Evolutionary conservation across 2,329 filamentous ascomycete genomes (phyloP).

Genomic region (Lasiodiplodia gonubiensis): DNA sequence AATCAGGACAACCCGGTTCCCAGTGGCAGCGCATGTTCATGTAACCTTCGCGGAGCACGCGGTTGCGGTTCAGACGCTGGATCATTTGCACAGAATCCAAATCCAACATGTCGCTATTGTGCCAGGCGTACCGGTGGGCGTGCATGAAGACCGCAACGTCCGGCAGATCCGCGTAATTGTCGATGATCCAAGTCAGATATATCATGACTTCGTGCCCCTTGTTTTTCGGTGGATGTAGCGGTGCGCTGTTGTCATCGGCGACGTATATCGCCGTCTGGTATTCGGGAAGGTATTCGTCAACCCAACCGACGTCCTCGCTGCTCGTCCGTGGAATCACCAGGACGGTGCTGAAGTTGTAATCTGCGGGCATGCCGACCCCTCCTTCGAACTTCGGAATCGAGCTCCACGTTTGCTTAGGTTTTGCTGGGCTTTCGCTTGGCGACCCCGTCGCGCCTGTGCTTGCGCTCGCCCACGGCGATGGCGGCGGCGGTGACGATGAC

Average conservation of each 20-base stretch:
- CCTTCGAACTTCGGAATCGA: slow-evolving; percentile 42
- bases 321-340: slow-evolving; percentile 61
- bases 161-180: slow-evolving; percentile 64
- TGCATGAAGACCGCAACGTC: slow-evolving; percentile 68
- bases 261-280: slow-evolving; percentile 57
- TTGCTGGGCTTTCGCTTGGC: slow-evolving; percentile 32
- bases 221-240: slow-evolving; percentile 58
- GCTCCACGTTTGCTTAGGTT: slow-evolving; percentile 40
- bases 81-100: slow-evolving; percentile 54
- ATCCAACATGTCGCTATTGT: slow-evolving; percentile 60
- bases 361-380: slow-evolving; percentile 46
- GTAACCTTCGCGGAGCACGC: slow-evolving; percentile 58
- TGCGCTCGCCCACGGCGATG: not conserved
- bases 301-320: slow-evolving; percentile 60
- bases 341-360: slow-evolving; percentile 58
- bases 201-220: slow-evolving; percentile 69
- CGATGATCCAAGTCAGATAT: slow-evolving; percentile 66
- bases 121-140: slow-evolving; percentile 63
- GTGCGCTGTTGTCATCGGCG: slow-evolving; percentile 56
- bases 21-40: slow-evolving; percentile 63
- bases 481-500: not conserved
- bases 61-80: slow-evolving; percentile 50
- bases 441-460: slow-evolving; percentile 32
- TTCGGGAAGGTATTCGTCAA: slow-evolving; percentile 58
- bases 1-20: slow-evolving; percentile 61